Percentiles rank a stretch among this genome's conserved stretches.
Evolutionary conservation across 1,284 basidiomycete genomes (phyloP).

Genomic region (Rhodotorula sp.): DNA sequence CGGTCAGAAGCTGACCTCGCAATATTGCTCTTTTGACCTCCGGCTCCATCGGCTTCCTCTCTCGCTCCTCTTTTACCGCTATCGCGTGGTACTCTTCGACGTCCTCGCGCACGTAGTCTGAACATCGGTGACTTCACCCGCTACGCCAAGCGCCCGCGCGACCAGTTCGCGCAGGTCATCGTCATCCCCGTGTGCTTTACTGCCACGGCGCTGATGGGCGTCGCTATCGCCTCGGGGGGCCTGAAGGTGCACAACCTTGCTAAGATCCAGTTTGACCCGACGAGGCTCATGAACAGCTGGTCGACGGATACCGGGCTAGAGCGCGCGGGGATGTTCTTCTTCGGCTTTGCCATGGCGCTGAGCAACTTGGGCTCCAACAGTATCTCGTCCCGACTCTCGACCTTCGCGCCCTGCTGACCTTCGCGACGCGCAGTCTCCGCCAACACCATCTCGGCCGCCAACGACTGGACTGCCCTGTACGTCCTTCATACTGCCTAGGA

Average conservation of each 20-base stretch:
- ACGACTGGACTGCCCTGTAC: constrained; percentile 58
- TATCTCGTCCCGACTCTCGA: neutral
- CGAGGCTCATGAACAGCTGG: neutral
- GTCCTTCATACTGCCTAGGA: too few species aligned
- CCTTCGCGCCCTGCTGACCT: neutral
- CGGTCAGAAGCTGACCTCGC: too few species aligned
- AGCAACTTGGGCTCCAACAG: constrained; percentile 2
- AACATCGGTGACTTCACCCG: constrained; percentile 60
- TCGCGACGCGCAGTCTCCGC: constrained; percentile 44
- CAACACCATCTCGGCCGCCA: constrained; percentile 72
- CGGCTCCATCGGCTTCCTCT: too few species aligned
- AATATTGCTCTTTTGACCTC: too few species aligned
- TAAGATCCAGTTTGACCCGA: constrained; percentile 8
- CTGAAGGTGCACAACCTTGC: constrained; percentile 4
- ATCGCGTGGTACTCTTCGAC: too few species aligned
- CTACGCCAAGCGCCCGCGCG: constrained; percentile 47
- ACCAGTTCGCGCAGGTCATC: constrained; percentile 47
- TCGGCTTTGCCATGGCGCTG: neutral
- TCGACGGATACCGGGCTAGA: neutral
- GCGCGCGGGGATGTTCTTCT: neutral
- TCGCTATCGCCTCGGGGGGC: constrained; percentile 4
- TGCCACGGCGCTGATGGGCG: constrained; percentile 4
- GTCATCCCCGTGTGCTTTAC: constrained; percentile 11
- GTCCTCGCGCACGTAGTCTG: too few species aligned
- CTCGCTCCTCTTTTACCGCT: too few species aligned